Evolutionary conservation across 441 rosid species (phyloP).

Genomic region (Pelargonium fulgidum): DNA sequence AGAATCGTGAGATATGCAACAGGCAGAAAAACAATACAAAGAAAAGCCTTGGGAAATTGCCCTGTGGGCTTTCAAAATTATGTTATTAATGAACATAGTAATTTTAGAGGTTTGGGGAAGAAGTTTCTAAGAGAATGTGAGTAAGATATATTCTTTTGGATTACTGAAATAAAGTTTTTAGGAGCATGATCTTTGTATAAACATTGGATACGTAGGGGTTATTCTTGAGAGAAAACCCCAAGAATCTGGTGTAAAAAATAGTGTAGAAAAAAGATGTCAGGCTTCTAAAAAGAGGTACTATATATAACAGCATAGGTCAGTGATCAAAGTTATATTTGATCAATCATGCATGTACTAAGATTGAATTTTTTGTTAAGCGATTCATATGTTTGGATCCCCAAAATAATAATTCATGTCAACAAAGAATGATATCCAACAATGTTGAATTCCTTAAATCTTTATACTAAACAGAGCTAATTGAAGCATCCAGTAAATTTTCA

Average conservation of each 20-base stretch:
- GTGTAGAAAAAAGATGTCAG: neutral
- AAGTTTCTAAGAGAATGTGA: slow-evolving; percentile 2
- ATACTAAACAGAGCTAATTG: neutral
- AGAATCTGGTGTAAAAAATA: neutral
- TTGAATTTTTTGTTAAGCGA: neutral
- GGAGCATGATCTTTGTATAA: neutral
- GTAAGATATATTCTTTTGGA: neutral
- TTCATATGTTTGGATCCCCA: neutral
- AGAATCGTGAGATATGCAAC: neutral
- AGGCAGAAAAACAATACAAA: neutral
- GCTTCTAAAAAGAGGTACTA: neutral
- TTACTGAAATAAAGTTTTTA: neutral
- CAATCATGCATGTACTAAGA: neutral
- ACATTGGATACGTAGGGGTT: neutral
- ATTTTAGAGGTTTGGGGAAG: neutral
- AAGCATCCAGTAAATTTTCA: neutral
- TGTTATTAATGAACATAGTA: neutral
- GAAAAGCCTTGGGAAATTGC: neutral
- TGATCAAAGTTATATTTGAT: neutral
- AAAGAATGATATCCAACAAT: neutral
- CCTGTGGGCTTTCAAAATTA: neutral
- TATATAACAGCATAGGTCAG: neutral
- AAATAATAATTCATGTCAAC: neutral
- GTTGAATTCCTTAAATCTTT: neutral
- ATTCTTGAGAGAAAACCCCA: neutral